These are phyloP conservation scores for Candolleomyces aberdarensis DNA, from an alignment of 768 basidiomycete species.

Conservation along the genomic window DNA sequence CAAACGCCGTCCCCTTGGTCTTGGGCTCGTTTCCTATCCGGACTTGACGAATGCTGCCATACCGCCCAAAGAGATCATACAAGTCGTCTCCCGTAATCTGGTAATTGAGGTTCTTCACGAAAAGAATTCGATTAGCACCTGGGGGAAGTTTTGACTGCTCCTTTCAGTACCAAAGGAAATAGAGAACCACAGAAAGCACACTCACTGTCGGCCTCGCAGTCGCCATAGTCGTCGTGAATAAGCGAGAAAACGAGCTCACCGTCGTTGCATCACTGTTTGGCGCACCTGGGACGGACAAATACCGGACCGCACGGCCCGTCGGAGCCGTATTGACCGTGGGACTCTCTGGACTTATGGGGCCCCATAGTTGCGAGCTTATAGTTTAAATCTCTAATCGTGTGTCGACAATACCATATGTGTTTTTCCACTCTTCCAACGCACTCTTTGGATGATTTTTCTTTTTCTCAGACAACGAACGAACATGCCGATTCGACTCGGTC, in stretches of 20 bases:
- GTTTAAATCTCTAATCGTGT: no score
- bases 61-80: conserved; percentile 96
- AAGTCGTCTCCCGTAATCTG: conserved; percentile 91
- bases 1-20: conserved; percentile 94
- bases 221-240: conserved; percentile 45
- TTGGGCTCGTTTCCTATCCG: conserved; percentile 90
- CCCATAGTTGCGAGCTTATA: no score
- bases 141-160: conserved; percentile 81
- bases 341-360: no score
- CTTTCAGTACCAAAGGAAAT: conserved; percentile 3
- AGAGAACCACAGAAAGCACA: not conserved
- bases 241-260: not conserved
- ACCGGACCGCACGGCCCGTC: not conserved
- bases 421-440: no score
- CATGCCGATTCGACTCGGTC: no score
- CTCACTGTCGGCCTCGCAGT: conserved; percentile 68
- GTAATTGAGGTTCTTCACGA: conserved; percentile 92
- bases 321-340: no score
- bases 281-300: not conserved
- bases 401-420: no score
- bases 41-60: conserved; percentile 94
- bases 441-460: no score
- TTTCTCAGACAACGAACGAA: no score
- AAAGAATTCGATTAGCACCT: conserved; percentile 88
- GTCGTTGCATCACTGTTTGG: not conserved